These are phyloP conservation scores for Cyanodermella asteris DNA, from an alignment of 2,329 filamentous ascomycete species.

Conservation along the genomic window DNA sequence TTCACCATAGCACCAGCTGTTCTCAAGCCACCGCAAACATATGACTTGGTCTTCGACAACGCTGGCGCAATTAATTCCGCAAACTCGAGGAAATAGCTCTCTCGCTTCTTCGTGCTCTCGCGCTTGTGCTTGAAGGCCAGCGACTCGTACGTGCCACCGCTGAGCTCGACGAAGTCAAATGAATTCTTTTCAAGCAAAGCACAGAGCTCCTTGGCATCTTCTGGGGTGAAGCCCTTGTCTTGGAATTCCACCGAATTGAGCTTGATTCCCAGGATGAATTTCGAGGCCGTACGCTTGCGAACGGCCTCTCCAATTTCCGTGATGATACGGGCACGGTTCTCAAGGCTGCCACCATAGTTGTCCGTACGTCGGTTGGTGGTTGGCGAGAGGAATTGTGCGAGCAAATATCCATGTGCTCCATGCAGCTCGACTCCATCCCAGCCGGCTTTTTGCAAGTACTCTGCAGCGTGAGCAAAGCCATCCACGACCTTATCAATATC, in stretches of 20 bases:
- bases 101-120: slow-evolving; percentile 32
- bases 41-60: slow-evolving; percentile 31
- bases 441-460: slow-evolving; percentile 39
- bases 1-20: slow-evolving; percentile 34
- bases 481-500: slow-evolving; percentile 32
- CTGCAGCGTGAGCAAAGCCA: slow-evolving; percentile 38
- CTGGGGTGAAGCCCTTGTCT: slow-evolving; percentile 19
- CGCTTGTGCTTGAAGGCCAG: slow-evolving; percentile 29
- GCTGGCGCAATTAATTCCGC: slow-evolving; percentile 29
- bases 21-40: slow-evolving; percentile 37
- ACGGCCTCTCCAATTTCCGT: slow-evolving; percentile 27
- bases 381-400: slow-evolving; percentile 32
- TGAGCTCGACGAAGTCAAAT: slow-evolving; percentile 32
- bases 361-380: slow-evolving; percentile 37
- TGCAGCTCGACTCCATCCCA: slow-evolving; percentile 31
- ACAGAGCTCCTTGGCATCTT: slow-evolving; percentile 26
- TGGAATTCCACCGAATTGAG: slow-evolving; percentile 37
- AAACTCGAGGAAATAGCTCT: slow-evolving; percentile 39
- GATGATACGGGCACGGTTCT: slow-evolving; percentile 42
- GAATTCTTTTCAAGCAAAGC: slow-evolving; percentile 12
- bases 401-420: slow-evolving; percentile 35
- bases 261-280: slow-evolving; percentile 33
- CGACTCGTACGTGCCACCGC: slow-evolving; percentile 37
- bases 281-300: slow-evolving; percentile 11
- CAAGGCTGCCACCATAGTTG: slow-evolving; percentile 41